phyloP scores from a whole-genome alignment of 345 rosid species.

The Durio zibethinus region DNA sequence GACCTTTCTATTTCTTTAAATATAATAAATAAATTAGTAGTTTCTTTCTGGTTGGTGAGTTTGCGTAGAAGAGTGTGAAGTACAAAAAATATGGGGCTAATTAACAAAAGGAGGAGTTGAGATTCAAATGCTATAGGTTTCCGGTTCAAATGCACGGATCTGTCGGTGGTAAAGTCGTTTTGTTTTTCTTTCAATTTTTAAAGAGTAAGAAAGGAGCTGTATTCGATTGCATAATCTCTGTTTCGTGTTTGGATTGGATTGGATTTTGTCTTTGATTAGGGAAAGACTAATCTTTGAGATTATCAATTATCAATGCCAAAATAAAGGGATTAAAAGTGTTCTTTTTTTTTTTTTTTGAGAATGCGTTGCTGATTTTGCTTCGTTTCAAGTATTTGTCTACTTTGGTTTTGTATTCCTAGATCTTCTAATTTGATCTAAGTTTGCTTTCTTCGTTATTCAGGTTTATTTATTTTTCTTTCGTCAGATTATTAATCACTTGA shows the following conservation, averaged over 20 bases:
- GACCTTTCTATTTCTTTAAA: not conserved
- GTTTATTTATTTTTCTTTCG: not conserved
- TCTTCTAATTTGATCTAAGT: slow-evolving; percentile 10
- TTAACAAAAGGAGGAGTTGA: slow-evolving; percentile 11
- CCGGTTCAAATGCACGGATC: slow-evolving; percentile 35
- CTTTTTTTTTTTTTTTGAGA: not conserved
- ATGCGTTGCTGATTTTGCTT: not conserved
- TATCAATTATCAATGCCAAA: not conserved
- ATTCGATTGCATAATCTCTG: not conserved
- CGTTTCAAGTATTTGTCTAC: not conserved
- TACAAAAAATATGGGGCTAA: slow-evolving; percentile 7
- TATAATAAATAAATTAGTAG: not conserved
- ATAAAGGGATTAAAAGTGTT: not conserved
- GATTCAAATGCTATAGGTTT: slow-evolving; percentile 35
- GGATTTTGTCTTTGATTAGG: not conserved
- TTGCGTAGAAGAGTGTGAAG: not conserved
- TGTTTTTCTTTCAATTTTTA: not conserved
- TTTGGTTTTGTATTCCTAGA: not conserved
- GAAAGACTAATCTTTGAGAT: not conserved
- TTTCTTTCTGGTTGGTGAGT: not conserved
- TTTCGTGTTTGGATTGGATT: slow-evolving; percentile 4
- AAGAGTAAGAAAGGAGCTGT: not conserved
- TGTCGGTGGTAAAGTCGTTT: slow-evolving; percentile 23
- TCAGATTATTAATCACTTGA: slow-evolving; percentile 17
- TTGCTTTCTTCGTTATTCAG: not conserved